Conservation (phyloP, 2,329 filamentous ascomycete species). For the Davidsoniella virescens region DNA sequence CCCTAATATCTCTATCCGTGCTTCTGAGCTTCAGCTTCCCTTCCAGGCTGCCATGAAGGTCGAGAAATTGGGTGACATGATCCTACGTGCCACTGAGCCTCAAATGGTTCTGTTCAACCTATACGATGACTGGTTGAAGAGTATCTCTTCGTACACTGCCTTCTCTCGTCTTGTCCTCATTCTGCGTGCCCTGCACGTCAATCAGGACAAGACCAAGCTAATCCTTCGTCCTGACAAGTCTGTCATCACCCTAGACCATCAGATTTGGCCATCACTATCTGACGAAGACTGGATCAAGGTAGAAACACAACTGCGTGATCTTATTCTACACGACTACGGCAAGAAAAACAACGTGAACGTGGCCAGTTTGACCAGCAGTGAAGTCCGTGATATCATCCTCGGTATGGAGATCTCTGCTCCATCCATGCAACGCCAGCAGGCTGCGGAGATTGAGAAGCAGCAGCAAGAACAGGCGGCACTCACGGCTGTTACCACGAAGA, state of each 20-base stretch:
- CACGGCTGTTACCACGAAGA: conserved; percentile 95
- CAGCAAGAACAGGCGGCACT: conserved; percentile 93
- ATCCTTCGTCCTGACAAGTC: conserved; percentile 91
- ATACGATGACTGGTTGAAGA: conserved; percentile 98
- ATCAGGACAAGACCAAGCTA: conserved; percentile 95
- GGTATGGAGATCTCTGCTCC: conserved; percentile 99
- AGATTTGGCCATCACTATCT: conserved; percentile 89
- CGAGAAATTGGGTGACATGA: conserved; percentile 98
- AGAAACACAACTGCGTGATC: conserved; percentile 86
- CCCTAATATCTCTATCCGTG: conserved; percentile 96
- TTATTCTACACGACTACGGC: conserved; percentile 95
- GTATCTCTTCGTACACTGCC: conserved; percentile 93
- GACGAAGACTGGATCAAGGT: conserved; percentile 99
- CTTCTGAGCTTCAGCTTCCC: conserved; percentile 87
- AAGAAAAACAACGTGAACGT: conserved; percentile 99
- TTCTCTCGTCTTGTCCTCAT: conserved; percentile 93
- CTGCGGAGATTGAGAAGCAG: conserved; percentile 97
- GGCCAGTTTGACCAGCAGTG: conserved; percentile 85
- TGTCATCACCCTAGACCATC: conserved; percentile 94
- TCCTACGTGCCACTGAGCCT: conserved; percentile 90
- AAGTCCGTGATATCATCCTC: conserved; percentile 94
- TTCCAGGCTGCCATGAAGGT: conserved; percentile 99
- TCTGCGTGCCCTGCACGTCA: conserved; percentile 86
- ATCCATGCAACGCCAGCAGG: conserved; percentile 94
- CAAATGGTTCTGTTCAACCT: conserved; percentile 99